These are phyloP conservation scores for Diaporthe sp. DNA, from an alignment of 2,329 filamentous ascomycete genomes.

Conservation along the genomic window DNA sequence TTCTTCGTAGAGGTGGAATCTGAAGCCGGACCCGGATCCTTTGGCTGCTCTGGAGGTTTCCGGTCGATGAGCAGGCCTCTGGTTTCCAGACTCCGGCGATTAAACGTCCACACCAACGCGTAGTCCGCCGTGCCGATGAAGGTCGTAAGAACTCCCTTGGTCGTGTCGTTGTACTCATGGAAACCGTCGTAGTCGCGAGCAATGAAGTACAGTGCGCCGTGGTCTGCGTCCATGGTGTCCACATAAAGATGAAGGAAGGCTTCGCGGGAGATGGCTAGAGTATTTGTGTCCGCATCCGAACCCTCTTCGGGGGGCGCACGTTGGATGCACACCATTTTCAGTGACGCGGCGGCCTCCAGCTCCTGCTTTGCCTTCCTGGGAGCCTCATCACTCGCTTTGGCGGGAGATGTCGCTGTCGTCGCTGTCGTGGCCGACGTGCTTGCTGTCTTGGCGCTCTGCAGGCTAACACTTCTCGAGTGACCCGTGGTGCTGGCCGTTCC, in stretches of 20 bases:
- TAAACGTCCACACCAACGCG: constrained; percentile 42
- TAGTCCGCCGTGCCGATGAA: constrained; percentile 41
- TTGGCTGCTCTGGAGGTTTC: constrained; percentile 29
- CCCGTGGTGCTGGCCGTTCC: constrained; percentile 4
- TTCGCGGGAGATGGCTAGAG: constrained; percentile 39
- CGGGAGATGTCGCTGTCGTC: constrained; percentile 3
- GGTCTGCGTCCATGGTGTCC: constrained; percentile 38
- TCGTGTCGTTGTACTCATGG: constrained; percentile 37
- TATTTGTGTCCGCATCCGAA: constrained; percentile 16
- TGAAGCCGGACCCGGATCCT: background rate
- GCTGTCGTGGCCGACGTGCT: constrained; percentile 16
- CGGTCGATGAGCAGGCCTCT: constrained; percentile 39
- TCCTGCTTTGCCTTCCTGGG: constrained; percentile 11
- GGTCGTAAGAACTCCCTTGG: constrained; percentile 36
- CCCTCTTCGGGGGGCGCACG: background rate
- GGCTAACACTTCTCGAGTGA: constrained; percentile 28
- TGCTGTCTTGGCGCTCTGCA: constrained; percentile 26
- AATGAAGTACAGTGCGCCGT: constrained; percentile 41
- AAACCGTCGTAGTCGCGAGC: constrained; percentile 42
- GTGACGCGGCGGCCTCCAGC: constrained; percentile 33
- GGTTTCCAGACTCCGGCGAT: constrained; percentile 35
- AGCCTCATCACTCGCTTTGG: background rate
- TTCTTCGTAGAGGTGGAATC: constrained; percentile 17
- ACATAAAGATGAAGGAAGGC: constrained; percentile 39
- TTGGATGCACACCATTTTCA: constrained; percentile 36